Percentiles rank a stretch among this genome's conserved stretches.
These are phyloP conservation scores for Carnegiea gigantea DNA, from an alignment of 179 eudicot species.

Conservation along the genomic window DNA sequence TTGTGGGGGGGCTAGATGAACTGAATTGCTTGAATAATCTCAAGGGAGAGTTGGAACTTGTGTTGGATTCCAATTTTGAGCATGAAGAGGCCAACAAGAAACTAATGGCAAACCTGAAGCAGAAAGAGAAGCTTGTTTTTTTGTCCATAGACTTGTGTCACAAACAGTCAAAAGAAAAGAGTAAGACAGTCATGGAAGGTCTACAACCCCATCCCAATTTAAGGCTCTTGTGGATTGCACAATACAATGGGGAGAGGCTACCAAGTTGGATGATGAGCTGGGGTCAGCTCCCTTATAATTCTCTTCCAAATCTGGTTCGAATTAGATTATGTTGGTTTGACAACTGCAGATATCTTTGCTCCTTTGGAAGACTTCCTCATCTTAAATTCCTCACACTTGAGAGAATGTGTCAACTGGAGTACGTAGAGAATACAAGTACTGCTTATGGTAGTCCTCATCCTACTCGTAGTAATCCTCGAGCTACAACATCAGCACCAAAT, in stretches of 20 bases:
- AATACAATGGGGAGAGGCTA: neutral
- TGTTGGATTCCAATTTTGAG: neutral
- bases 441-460: neutral
- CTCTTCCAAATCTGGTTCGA: neutral
- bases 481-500: no score
- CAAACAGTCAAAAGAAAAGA: neutral
- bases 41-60: neutral
- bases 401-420: neutral
- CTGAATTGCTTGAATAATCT: neutral
- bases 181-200: neutral
- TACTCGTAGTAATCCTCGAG: no score
- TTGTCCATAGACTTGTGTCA: neutral
- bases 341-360: constrained; percentile 2
- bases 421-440: neutral
- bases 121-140: neutral
- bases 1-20: neutral
- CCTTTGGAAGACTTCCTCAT: constrained; percentile 20
- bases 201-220: neutral
- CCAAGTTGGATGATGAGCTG: neutral
- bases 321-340: neutral
- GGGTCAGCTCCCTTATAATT: neutral
- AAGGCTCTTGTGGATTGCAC: neutral
- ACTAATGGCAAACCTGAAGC: neutral
- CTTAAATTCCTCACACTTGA: neutral
- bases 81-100: neutral